Percentiles rank a stretch among this genome's conserved stretches.
Evolutionary conservation across 495 filamentous ascomycete species (phyloP).

Genomic region (Neurospora discreta): DNA sequence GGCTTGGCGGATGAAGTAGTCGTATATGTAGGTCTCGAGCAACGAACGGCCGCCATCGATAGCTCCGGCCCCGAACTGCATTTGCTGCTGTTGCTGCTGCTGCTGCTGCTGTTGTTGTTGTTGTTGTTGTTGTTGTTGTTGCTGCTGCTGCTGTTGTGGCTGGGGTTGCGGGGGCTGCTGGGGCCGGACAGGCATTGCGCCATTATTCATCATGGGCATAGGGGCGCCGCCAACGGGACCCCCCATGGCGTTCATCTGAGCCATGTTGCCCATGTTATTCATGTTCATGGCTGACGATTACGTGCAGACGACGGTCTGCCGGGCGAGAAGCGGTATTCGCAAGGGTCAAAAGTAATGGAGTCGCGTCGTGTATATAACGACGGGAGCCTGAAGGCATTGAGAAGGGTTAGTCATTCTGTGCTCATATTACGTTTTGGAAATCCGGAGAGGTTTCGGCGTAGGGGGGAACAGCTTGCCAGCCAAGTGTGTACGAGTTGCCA

Average conservation of each 20-base stretch:
- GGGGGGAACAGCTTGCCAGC: neutral
- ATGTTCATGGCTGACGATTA: slow-evolving; percentile 51
- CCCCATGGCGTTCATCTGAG: slow-evolving; percentile 51
- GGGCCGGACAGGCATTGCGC: slow-evolving; percentile 25
- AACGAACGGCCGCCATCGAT: slow-evolving; percentile 32
- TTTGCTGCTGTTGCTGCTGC: slow-evolving; percentile 16
- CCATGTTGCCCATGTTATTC: slow-evolving; percentile 39
- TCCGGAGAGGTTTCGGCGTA: neutral
- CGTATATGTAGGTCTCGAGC: slow-evolving; percentile 95
- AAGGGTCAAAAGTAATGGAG: neutral
- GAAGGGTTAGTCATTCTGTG: neutral
- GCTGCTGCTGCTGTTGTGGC: neutral
- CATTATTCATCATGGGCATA: slow-evolving; percentile 66
- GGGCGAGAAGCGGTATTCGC: slow-evolving; percentile 12
- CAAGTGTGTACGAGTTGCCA: neutral
- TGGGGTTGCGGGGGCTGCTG: slow-evolving; percentile 22
- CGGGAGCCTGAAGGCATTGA: neutral
- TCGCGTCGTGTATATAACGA: neutral
- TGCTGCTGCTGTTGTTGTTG: neutral
- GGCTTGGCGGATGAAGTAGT: slow-evolving; percentile 78
- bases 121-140: slow-evolving; percentile 19
- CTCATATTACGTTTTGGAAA: neutral
- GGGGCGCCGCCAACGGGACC: slow-evolving; percentile 49
- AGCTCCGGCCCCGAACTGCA: neutral
- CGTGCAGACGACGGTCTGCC: slow-evolving; percentile 22